These are phyloP conservation scores for Brassica hybrid DNA, from an alignment of 441 rosid genomes.

Conservation along the genomic window DNA sequence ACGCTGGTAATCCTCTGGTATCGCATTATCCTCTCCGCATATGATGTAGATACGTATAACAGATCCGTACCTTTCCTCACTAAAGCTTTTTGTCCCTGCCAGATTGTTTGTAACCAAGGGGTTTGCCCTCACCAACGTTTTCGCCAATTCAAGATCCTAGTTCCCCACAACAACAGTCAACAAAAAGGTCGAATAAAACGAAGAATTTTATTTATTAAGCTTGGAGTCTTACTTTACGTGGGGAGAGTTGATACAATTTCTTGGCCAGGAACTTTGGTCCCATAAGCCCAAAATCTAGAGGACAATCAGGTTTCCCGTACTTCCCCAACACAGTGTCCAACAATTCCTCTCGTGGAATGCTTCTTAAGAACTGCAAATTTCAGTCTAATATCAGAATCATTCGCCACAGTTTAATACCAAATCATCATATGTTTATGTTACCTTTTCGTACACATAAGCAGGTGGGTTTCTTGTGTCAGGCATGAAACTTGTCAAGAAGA, in stretches of 20 bases:
- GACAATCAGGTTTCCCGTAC: background rate
- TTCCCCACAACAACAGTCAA: background rate
- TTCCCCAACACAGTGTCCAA: background rate
- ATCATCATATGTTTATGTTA: background rate
- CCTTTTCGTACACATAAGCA: background rate
- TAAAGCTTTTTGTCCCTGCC: constrained; percentile 5
- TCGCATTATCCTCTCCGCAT: background rate
- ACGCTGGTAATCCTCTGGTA: background rate
- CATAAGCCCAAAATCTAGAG: background rate
- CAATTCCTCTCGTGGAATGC: background rate
- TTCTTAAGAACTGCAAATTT: background rate
- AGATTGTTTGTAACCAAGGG: background rate
- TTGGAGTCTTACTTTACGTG: constrained; percentile 1
- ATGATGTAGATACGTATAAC: constrained; percentile 1
- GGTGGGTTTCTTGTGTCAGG: constrained; percentile 1
- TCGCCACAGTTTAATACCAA: background rate
- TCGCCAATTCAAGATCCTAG: background rate
- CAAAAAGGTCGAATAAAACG: background rate
- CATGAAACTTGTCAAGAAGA: background rate
- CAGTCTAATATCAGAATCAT: background rate
- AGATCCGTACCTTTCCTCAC: background rate
- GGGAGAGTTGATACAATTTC: background rate
- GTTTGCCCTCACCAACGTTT: background rate
- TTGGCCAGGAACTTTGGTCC: background rate
- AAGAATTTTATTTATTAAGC: background rate